These are phyloP conservation scores for Debaryomyces psychrophilus DNA, from an alignment of 1,139 yeast species.

Conservation along the genomic window DNA sequence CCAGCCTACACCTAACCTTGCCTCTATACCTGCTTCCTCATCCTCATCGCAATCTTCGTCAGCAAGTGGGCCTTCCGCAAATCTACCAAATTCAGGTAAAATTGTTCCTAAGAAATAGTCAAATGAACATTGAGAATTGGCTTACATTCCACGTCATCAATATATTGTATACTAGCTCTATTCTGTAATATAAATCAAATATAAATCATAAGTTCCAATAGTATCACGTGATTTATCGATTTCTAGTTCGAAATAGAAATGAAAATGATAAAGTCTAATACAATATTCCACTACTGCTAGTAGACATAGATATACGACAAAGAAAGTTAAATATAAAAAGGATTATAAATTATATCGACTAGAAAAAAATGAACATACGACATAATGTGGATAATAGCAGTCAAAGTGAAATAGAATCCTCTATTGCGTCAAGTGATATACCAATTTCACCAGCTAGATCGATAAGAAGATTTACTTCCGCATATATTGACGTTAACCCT, in stretches of 20 bases:
- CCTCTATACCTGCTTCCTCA: conserved; percentile 2
- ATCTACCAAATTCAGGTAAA: background rate
- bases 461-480: conserved; percentile 6
- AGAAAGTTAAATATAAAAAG: background rate
- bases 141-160: background rate
- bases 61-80: conserved; percentile 1
- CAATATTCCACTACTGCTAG: background rate
- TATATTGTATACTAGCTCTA: conserved; percentile 1
- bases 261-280: background rate
- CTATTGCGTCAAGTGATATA: conserved; percentile 3
- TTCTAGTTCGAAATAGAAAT: background rate
- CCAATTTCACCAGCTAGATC: conserved; percentile 1
- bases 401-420: conserved; percentile 2
- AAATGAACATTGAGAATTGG: background rate
- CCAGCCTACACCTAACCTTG: conserved; percentile 1
- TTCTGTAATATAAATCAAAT: background rate
- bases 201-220: background rate
- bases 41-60: conserved; percentile 7
- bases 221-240: background rate
- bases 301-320: background rate
- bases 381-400: background rate
- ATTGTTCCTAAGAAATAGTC: background rate
- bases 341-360: background rate
- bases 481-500: conserved; percentile 5
- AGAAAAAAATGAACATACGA: conserved; percentile 2